Evolutionary conservation across 73 alveolate genomes (phyloP).

Genomic region (Durusdinium trenchii): DNA sequence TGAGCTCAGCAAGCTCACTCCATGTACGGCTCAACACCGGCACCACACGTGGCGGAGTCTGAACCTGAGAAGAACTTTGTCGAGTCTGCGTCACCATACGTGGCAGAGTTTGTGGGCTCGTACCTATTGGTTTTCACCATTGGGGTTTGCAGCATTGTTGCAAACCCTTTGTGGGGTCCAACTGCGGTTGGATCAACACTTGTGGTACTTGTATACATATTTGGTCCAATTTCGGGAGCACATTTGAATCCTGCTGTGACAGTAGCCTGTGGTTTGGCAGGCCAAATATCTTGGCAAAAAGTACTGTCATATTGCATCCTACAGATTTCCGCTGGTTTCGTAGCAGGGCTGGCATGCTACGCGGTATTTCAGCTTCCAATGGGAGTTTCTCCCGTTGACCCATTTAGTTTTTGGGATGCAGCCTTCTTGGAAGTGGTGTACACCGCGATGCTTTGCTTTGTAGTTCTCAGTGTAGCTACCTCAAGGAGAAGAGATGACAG

Average conservation of each 20-base stretch:
- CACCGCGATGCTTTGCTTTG: conserved; percentile 78
- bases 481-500: not conserved
- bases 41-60: not conserved
- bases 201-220: conserved; percentile 42
- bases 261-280: conserved; percentile 50
- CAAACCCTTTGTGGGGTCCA: not conserved
- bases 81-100: conserved; percentile 45
- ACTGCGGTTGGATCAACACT: conserved; percentile 36
- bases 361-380: conserved; percentile 43
- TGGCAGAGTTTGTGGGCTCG: conserved; percentile 92
- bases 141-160: conserved; percentile 11
- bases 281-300: conserved; percentile 63
- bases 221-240: conserved; percentile 69
- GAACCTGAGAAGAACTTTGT: conserved; percentile 5
- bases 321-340: conserved; percentile 65
- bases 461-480: conserved; percentile 37
- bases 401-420: conserved; percentile 57
- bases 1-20: too few species aligned
- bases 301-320: conserved; percentile 43
- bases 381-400: conserved; percentile 61
- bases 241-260: conserved; percentile 80
- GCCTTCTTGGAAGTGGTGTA: conserved; percentile 59
- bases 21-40: conserved; percentile 42
- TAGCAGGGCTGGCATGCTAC: conserved; percentile 76
- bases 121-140: conserved; percentile 69